Percentiles rank a stretch among this genome's conserved stretches.
Conservation (phyloP, 768 basidiomycete genomes). For the Suillus subalutaceus region DNA sequence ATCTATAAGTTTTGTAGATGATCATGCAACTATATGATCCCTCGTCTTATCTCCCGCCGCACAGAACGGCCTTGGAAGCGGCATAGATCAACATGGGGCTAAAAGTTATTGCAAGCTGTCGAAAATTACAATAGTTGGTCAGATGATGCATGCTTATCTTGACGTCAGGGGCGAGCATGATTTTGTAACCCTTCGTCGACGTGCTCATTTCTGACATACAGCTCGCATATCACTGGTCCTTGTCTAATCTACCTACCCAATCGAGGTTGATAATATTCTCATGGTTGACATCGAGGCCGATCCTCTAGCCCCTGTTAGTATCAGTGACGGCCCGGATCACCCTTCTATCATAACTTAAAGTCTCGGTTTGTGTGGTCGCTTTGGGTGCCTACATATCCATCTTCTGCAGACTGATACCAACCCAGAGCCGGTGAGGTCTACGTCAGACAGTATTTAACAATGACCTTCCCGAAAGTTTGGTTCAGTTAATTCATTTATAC, state of each 20-base stretch:
- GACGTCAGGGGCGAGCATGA: neutral
- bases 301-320: neutral
- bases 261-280: neutral
- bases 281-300: neutral
- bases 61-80: constrained; percentile 23
- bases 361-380: neutral
- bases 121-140: constrained; percentile 29
- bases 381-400: neutral
- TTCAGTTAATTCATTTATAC: constrained; percentile 20
- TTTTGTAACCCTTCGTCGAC: neutral
- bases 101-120: constrained; percentile 23
- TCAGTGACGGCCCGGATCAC: neutral
- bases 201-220: neutral
- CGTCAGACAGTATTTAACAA: constrained; percentile 10
- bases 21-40: constrained; percentile 23
- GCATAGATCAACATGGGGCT: constrained; percentile 20
- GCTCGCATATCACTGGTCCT: neutral
- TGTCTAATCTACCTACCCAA: too few relatives aligned
- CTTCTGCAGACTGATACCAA: neutral
- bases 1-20: constrained; percentile 20
- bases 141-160: constrained; percentile 24
- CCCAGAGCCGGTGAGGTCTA: neutral
- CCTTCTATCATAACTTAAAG: neutral
- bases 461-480: constrained; percentile 23
- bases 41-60: constrained; percentile 27